Base-by-base conservation (phyloP, 1,284 basidiomycete genomes). In the Macrocystidia cucumis region DNA sequence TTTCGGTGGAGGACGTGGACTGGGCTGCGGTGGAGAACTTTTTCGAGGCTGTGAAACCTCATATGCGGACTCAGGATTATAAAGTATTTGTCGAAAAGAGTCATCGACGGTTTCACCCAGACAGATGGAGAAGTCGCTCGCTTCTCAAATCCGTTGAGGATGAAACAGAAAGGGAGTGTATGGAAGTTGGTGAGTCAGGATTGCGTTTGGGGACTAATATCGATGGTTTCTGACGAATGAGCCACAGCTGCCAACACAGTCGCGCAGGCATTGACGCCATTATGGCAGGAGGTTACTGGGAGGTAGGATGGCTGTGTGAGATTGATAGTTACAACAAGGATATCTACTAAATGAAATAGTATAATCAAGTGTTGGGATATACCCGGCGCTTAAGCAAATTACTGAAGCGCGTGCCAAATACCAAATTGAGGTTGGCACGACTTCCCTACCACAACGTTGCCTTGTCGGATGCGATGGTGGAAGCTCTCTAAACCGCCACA, bases 11-110 rank as follows among this genome's bases (percentile, higher is more conserved):
- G 47, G 77, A 84, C 44, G 63, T 86, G 32, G 74, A 77, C 39
- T 84, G 78, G 77, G 53, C 62, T 9, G 61, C 74, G 0, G 81
- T 86, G 30, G 78, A 83, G 50, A 57, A 57, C n/a, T 87, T 87
- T 54, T 87, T 86, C 49, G 52, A 55, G 12, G 59, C 62, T 2
- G 65, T 76, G 19, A 62, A 61, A 44, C 38, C 45, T 9, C 65
- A 68, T 32, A 66, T 83, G 65, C 64, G 70, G 13, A 37, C 53
- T 17, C 69, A 76, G 48, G 78, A 82, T 33, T 85, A 72, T 55
- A 73, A 67, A 47, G 52, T 50, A 1, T 67, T 86, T 35, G 65
- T 87, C 5, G 74, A 80, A 56, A 75, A 74, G 50, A 79, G 77
- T 43, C 75, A 82, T 43, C 68, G 72, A 32, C 64, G 83, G 22